Base-by-base conservation (phyloP, 331 rosid genomes). In the Rhamnella rubrinervis region DNA sequence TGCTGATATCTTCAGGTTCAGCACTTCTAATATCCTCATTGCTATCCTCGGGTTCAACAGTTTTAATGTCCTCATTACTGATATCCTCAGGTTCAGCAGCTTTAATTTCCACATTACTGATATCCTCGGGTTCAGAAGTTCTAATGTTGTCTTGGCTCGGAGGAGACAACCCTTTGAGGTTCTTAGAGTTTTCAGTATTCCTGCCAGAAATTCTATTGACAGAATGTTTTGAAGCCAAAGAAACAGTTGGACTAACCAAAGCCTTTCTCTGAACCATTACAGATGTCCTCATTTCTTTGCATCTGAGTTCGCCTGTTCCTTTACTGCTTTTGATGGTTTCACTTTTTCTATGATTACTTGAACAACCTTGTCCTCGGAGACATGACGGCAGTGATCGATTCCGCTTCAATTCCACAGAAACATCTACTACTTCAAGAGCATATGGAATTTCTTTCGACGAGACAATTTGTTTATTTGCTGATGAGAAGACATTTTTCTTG, bases 321-420 rank as follows among this genome's bases (percentile, higher is more conserved):
- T 64, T 26, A 28, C 79, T 79, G 70, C 75, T 75, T 59, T 80
- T 73, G 20, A 67, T 77, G 67, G 57, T 55, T 83, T 80, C 85
- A 72, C 44, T 57, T 55, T 75, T 63, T 25, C 80, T 65, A 75
- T 69, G 74, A 80, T 44, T 55, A 46, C 52, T 74, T 75, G 81
- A 71, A 66, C 78, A 71, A 66, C 78, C 70, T 67, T 79, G 75
- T 72, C 60, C 70, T 20, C 56, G 55, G 41, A 61, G 67, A 72
- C 78, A 74, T 66, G 79, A 77, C 52, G 19, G 53, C 38, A 75
- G 74, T 26, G 71, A 59, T 20, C 47, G 25, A 53, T 20, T 51
- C 16, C 6, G 66, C 62, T 55, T 72, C 64, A 67, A 65, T 67
- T 74, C 88, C 25, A 13, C 23, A 66, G 77, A 57, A 68, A 19